These are phyloP conservation scores for Neurospora crassa DNA, from an alignment of 2,329 filamentous ascomycete genomes.

Conservation along the genomic window DNA sequence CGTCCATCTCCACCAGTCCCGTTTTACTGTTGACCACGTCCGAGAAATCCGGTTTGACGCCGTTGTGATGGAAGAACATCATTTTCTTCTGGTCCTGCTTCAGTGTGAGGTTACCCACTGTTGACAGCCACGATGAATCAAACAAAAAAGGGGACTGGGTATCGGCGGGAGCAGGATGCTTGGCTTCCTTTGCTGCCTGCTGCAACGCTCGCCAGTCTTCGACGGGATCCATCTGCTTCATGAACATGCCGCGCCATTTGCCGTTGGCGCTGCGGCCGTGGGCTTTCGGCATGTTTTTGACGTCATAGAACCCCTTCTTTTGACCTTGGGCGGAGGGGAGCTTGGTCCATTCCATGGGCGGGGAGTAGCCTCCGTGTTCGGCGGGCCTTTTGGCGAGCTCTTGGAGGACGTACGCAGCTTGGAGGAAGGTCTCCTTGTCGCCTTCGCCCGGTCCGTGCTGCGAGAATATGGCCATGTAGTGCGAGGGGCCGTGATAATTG, in stretches of 20 bases:
- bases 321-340: background rate
- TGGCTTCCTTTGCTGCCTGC: background rate
- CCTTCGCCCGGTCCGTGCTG: constrained; percentile 33
- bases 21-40: constrained; percentile 15
- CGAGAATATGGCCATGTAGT: constrained; percentile 39
- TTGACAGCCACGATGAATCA: constrained; percentile 7
- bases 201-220: constrained; percentile 12
- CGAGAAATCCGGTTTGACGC: constrained; percentile 26
- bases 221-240: constrained; percentile 12
- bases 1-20: constrained; percentile 14
- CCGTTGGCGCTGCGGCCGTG: constrained; percentile 6
- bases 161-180: background rate
- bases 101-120: constrained; percentile 1
- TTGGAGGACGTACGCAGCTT: constrained; percentile 32
- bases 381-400: constrained; percentile 25
- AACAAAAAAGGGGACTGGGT: constrained; percentile 1
- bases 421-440: constrained; percentile 40
- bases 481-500: constrained; percentile 42
- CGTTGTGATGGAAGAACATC: constrained; percentile 29
- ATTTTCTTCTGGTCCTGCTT: constrained; percentile 12
- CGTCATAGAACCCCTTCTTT: constrained; percentile 13
- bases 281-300: constrained; percentile 8
- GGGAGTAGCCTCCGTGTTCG: background rate
- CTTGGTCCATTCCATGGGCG: constrained; percentile 9
- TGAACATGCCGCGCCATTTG: constrained; percentile 11